phyloP scores from a whole-genome alignment of 345 rosid species.

The Moricandia arvensis region DNA sequence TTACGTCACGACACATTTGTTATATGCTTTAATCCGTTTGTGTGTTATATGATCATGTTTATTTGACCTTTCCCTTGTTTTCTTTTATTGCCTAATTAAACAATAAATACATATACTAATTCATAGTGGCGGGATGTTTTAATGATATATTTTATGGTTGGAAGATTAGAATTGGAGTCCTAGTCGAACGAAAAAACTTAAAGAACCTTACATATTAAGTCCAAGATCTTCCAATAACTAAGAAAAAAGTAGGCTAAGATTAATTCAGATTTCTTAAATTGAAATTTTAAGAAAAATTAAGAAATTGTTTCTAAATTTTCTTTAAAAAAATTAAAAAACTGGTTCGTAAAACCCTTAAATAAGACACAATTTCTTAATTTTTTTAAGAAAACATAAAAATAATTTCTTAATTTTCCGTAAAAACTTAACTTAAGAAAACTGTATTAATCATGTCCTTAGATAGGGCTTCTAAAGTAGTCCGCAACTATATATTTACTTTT shows the following conservation, averaged over 20 bases:
- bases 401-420: too few species aligned
- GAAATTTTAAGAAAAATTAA: too few species aligned
- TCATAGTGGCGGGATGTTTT: background rate
- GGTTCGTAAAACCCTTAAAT: too few species aligned
- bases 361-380: too few species aligned
- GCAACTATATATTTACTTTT: background rate
- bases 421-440: too few species aligned
- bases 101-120: background rate
- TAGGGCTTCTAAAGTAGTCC: background rate
- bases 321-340: too few species aligned
- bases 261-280: too few species aligned
- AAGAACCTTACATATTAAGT: background rate
- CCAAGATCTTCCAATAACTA: background rate
- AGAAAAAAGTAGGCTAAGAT: background rate
- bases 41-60: constrained; percentile 1
- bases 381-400: too few species aligned
- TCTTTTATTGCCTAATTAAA: background rate
- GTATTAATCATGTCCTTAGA: too few species aligned
- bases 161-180: background rate
- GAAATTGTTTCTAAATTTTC: too few species aligned
- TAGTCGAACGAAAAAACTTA: background rate
- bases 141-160: background rate
- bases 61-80: background rate
- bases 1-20: constrained; percentile 14
- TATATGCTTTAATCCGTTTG: background rate